Evolutionary conservation across 345 rosid species (phyloP), one percentile per base, ranked within the genome.

Genomic region (Fremontodendron californicum): DNA sequence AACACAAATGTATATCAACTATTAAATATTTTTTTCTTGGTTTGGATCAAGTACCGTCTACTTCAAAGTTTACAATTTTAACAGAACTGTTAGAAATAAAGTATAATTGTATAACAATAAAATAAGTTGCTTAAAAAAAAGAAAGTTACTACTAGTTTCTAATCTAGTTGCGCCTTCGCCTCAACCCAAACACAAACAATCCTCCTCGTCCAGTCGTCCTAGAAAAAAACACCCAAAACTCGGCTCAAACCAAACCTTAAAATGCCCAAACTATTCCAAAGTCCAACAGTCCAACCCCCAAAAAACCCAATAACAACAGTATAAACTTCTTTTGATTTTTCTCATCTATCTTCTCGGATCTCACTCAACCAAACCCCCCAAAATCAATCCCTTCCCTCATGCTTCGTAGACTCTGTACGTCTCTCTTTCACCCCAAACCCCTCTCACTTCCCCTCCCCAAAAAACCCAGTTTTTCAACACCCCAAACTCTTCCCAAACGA

Each of bases 391-490:
- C n/a, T n/a, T n/a, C 15, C 27, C 87, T 75, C 60, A 86, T 91
- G 96, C 79, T 88, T 77, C 91, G 88, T 35, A 80, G 83, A 23
- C 71, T 91, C 75, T 83, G 74, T 75, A 80, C 79, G 74, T 73
- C 89, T 10, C 27, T 87, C 71, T 71, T 85, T 76, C 81, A 83
- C 73, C 63, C 81, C 69, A 33, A 33, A 46, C 72, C 69, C 48
- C 23, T 46, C 57, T 43, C 74, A 43, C 58, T 76, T 80, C 79
- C 80, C 46, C 52, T 78, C 42, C 43, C 77, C 65, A 81, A 79
- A 69, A 62, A 43, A 29, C n/a, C 42, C 83, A 57, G 15, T 61
- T 39, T 45, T 66, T 29, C 51, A 84, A 64, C 64, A 40, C 78
- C 76, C 73, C 64, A 60, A 45, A 31, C n/a, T 49, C 76, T 74